Evolutionary conservation across 1,284 basidiomycete species (phyloP).

Genomic region (Apiotrichum domesticum): DNA sequence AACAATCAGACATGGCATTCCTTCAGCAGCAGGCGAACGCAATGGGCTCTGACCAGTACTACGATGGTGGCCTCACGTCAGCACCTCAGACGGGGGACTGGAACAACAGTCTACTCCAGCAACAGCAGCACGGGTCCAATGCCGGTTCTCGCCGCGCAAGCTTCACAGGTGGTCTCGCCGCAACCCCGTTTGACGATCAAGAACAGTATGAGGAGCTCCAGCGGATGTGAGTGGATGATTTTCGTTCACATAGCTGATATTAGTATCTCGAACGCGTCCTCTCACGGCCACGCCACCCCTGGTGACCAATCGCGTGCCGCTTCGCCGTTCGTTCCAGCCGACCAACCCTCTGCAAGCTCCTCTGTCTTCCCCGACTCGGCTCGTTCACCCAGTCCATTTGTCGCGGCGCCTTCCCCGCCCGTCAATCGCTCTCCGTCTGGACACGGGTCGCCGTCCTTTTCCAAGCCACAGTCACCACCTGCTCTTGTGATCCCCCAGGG

Average conservation of each 20-base stretch:
- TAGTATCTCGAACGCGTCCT: constrained; percentile 28
- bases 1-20: constrained; percentile 3
- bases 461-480: constrained; percentile 45
- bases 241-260: background rate
- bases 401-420: constrained; percentile 22
- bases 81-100: background rate
- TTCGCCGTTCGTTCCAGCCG: constrained; percentile 11
- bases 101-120: constrained; percentile 1
- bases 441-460: constrained; percentile 32
- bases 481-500: constrained; percentile 42
- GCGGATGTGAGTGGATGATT: constrained; percentile 32
- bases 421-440: constrained; percentile 8
- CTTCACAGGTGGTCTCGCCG: constrained; percentile 12
- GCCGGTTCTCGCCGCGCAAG: constrained; percentile 8
- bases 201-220: constrained; percentile 30
- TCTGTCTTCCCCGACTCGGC: constrained; percentile 18
- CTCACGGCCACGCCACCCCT: constrained; percentile 16
- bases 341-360: constrained; percentile 5
- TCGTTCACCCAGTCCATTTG: constrained; percentile 26
- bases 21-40: background rate
- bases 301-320: constrained; percentile 12
- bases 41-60: constrained; percentile 1
- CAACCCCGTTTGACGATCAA: constrained; percentile 14
- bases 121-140: background rate
- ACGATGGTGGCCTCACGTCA: background rate